Base-by-base conservation (phyloP, 2,329 filamentous ascomycete species). In the Fusarium buxicola region DNA sequence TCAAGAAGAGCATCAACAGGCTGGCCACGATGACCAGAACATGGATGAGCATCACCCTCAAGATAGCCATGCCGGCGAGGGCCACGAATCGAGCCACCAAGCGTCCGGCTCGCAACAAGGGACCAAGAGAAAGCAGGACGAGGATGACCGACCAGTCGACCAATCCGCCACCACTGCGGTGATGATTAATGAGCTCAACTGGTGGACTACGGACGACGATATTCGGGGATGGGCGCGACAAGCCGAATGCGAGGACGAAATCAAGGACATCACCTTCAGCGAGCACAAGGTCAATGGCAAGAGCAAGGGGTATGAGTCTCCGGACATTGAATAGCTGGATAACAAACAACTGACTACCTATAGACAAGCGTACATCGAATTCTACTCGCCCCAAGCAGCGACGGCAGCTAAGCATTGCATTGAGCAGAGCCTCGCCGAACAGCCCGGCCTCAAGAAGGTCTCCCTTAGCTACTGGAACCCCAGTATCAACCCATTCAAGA, bases 261-360 rank as follows among this genome's bases (percentile, higher is more conserved):
- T 98, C 15, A 93, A 92, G 71, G 95, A 98, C 60, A 87, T 99
- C 47, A 97, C 94, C 0, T 99, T 98, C 76, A 97, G 92, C 71
- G 95, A 99, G 76, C 95, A 98, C 78, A 99, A 99, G 75, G 94
- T 98, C 43, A 99, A 99, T 69, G 95, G 95, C 69, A 99, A 99
- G 80, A 97, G 92, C 78, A 97, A 98, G 81, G 94, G 95, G 94
- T 96, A 83, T 5, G 46, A 3, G 18, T 36, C 12, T 36, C 13
- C n/a, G 32, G 16, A 9, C 13, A 11, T 30, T 36, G 6, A 18
- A 9, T 10, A 12, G 15, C 5, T 41, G n/a, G 27, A 28, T 25
- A 6, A 18, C 40, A 38, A 30, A 49, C 58, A 44, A 70, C 61
- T 50, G 24, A 52, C 15, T 15, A 38, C 27, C 11, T 28, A 40